phyloP scores from a whole-genome alignment of 345 rosid species.

The Clausena lansium region DNA sequence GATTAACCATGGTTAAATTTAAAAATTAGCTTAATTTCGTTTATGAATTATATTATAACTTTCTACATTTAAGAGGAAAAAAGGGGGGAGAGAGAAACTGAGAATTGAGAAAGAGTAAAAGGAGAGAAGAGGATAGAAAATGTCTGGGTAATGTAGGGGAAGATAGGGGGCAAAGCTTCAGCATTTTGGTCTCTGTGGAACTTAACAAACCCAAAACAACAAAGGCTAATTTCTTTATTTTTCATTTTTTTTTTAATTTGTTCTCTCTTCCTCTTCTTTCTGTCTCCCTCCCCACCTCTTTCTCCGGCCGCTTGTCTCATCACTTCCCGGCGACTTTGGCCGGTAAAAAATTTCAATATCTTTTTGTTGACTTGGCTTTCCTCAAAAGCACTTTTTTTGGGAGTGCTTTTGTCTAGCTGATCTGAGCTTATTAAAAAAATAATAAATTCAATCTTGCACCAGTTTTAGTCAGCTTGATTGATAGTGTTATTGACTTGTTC shows the following conservation, averaged over 20 bases:
- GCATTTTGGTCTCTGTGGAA: conserved; percentile 28
- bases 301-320: conserved; percentile 3
- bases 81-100: background rate
- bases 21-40: no score
- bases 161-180: conserved; percentile 41
- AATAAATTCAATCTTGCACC: background rate
- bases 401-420: conserved; percentile 9
- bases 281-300: background rate
- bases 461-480: background rate
- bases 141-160: conserved; percentile 47
- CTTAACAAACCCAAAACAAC: conserved; percentile 9
- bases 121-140: background rate
- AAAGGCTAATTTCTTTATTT: background rate
- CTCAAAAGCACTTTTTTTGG: background rate
- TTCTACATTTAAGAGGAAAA: background rate
- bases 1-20: background rate
- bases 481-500: background rate
- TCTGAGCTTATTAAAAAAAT: conserved; percentile 15
- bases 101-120: background rate
- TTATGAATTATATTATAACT: background rate
- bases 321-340: conserved; percentile 8
- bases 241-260: background rate
- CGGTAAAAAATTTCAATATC: conserved; percentile 1
- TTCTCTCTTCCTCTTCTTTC: background rate
- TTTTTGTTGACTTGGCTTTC: background rate